Conservation (phyloP, 2,329 filamentous ascomycete genomes). For the Apiospora phragmitis region DNA sequence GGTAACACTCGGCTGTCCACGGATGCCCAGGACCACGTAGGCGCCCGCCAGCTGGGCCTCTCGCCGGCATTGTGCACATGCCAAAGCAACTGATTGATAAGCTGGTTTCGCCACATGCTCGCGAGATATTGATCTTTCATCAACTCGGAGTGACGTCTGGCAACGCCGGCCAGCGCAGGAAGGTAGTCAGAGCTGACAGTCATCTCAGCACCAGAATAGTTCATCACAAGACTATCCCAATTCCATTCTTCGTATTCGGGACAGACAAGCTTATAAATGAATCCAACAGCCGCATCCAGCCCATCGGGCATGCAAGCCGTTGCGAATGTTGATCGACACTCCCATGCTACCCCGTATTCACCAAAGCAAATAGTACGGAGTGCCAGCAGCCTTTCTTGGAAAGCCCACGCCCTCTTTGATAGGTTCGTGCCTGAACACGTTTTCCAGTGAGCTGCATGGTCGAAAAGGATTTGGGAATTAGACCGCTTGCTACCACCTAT, state of each 20-base stretch:
- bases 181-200: neutral
- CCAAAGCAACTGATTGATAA: neutral
- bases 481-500: neutral
- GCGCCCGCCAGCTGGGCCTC: neutral
- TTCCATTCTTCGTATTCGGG: neutral
- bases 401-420: neutral
- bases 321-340: neutral
- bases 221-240: neutral
- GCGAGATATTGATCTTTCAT: neutral
- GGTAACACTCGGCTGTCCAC: neutral
- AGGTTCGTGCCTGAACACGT: neutral
- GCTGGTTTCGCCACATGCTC: neutral
- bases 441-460: neutral
- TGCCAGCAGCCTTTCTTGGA: neutral
- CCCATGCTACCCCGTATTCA: neutral
- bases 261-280: neutral
- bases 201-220: neutral
- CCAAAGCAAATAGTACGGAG: neutral
- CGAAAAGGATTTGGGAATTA: neutral
- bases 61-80: neutral
- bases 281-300: too few relatives aligned
- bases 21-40: neutral
- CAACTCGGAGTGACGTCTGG: neutral
- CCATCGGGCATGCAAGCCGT: too few relatives aligned
- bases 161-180: neutral